These are phyloP conservation scores for Suillus cothurnatus DNA, from an alignment of 768 basidiomycete species.

Conservation along the genomic window DNA sequence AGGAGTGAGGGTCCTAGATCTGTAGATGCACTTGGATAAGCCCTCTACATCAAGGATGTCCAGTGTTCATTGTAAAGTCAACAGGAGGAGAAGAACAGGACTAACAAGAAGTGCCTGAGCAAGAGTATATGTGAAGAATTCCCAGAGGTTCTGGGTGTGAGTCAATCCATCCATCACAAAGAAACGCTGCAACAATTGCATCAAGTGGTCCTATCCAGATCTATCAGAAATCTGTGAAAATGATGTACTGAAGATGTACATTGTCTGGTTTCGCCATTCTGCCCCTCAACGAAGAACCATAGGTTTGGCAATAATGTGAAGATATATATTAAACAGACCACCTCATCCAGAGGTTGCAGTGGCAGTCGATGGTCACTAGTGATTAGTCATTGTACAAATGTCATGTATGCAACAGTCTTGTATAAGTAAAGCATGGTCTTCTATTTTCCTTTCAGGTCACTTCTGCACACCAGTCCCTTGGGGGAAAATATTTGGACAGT, in stretches of 20 bases:
- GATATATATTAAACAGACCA: too few species aligned
- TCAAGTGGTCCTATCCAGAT: not conserved
- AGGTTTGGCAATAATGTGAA: too few species aligned
- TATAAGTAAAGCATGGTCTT: too few species aligned
- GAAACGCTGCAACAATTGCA: slow-evolving; percentile 10
- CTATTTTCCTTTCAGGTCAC: too few species aligned
- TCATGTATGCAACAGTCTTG: too few species aligned
- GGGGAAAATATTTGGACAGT: too few species aligned
- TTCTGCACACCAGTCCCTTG: too few species aligned
- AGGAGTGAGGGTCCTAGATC: too few species aligned
- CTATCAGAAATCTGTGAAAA: not conserved
- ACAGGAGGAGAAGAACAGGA: slow-evolving; percentile 55
- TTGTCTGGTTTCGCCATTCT: slow-evolving; percentile 55
- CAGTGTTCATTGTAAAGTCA: slow-evolving; percentile 69
- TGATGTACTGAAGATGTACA: slow-evolving; percentile 41
- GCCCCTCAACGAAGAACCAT: slow-evolving; percentile 74
- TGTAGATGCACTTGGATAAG: slow-evolving; percentile 51
- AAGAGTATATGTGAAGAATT: slow-evolving; percentile 53
- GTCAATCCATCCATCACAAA: slow-evolving; percentile 15
- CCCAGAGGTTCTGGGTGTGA: slow-evolving; percentile 39
- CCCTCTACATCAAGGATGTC: slow-evolving; percentile 89
- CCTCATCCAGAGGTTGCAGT: too few species aligned
- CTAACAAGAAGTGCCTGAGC: slow-evolving; percentile 50
- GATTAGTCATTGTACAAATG: too few species aligned
- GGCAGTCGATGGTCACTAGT: too few species aligned